Percentiles rank a stretch among this genome's conserved stretches.
phyloP scores from a whole-genome alignment of 2,329 filamentous ascomycete species.

The Aspergillus versicolor region DNA sequence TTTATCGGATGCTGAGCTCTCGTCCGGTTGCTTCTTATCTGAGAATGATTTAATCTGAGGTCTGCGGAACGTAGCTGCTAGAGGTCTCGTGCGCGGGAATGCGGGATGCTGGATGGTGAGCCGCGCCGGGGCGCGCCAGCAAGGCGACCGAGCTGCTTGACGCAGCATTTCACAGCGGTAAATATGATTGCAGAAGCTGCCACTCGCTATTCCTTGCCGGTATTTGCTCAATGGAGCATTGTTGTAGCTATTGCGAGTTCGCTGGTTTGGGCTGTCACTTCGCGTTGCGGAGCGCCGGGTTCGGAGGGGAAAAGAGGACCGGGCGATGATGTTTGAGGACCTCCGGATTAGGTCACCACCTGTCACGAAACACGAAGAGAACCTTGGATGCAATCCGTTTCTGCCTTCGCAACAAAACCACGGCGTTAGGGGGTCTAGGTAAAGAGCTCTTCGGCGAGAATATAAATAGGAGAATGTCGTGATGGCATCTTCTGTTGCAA shows the following conservation, averaged over 20 bases:
- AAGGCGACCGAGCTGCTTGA: conserved; percentile 36
- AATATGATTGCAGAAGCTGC: conserved; percentile 8
- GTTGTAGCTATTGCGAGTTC: conserved; percentile 11
- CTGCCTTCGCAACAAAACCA: neutral
- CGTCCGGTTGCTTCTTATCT: conserved; percentile 25
- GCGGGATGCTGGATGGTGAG: conserved; percentile 25
- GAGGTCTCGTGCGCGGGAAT: conserved; percentile 23
- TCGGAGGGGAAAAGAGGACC: conserved; percentile 31
- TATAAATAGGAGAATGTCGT: neutral
- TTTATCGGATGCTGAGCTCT: conserved; percentile 16
- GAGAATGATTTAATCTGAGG: conserved; percentile 32
- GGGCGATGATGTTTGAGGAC: conserved; percentile 9
- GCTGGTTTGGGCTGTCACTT: conserved; percentile 19
- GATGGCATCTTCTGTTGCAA: conserved; percentile 3
- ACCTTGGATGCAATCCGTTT: neutral
- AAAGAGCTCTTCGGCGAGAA: neutral
- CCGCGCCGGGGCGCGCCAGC: conserved; percentile 32
- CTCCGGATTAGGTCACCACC: conserved; percentile 6
- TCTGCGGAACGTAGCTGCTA: conserved; percentile 22
- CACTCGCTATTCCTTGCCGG: neutral
- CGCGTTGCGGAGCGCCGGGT: conserved; percentile 32
- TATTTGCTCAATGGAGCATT: conserved; percentile 26
- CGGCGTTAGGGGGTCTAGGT: neutral
- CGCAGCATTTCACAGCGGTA: conserved; percentile 34
- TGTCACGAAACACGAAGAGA: neutral